Evolutionary conservation across 176 grass and related monocot genomes (phyloP).

Genomic region (Elaeis guineensis): DNA sequence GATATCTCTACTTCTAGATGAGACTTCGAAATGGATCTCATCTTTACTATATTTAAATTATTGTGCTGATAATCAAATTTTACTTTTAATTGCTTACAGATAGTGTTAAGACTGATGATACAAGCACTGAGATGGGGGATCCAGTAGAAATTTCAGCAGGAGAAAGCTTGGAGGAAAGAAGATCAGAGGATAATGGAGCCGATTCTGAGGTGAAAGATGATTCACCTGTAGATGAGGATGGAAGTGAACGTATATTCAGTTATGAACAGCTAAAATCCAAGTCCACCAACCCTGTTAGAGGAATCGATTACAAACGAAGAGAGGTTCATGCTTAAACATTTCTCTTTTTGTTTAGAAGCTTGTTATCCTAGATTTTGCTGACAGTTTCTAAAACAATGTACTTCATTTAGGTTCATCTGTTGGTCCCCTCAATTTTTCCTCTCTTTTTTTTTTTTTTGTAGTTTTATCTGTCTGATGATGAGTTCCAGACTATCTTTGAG

Average conservation of each 20-base stretch:
- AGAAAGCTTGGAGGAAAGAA: slow-evolving; percentile 41
- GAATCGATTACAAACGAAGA: slow-evolving; percentile 89
- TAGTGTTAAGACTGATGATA: slow-evolving; percentile 28
- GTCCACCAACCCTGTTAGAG: slow-evolving; percentile 60
- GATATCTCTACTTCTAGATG: too few relatives aligned
- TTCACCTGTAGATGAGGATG: slow-evolving; percentile 43
- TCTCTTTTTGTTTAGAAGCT: too few relatives aligned
- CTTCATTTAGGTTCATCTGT: too few relatives aligned
- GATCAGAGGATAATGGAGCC: slow-evolving; percentile 22
- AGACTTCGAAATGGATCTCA: too few relatives aligned
- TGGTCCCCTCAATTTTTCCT: too few relatives aligned
- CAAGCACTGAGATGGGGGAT: slow-evolving; percentile 31
- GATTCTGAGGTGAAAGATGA: slow-evolving; percentile 47
- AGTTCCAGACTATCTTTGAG: too few relatives aligned
- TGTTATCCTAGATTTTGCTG: too few relatives aligned
- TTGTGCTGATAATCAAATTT: neutral
- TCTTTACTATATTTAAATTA: too few relatives aligned
- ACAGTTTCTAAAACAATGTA: too few relatives aligned
- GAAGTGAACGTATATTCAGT: slow-evolving; percentile 61
- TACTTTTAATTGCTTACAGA: slow-evolving; percentile 27
- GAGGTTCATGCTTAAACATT: slow-evolving; percentile 47
- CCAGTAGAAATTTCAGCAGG: slow-evolving; percentile 39
- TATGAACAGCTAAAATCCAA: slow-evolving; percentile 71
- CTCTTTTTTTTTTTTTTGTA: too few relatives aligned
- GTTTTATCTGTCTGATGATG: too few relatives aligned